Base-by-base conservation (phyloP, 208 protist species). In the Porcisia deanei region DNA sequence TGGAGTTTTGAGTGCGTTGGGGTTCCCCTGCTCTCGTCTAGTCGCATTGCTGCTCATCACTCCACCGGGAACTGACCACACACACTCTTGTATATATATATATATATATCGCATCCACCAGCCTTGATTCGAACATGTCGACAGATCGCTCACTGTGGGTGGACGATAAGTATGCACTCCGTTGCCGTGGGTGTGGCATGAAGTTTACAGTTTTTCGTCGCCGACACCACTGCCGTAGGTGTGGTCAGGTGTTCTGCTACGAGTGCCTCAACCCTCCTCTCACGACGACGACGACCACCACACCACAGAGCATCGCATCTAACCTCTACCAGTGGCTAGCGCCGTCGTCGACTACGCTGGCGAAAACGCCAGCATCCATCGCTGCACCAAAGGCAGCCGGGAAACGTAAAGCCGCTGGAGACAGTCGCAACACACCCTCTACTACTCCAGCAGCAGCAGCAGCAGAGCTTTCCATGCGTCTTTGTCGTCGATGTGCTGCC, bases 211-310 rank as follows among this genome's bases (percentile, higher is more conserved):
- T 91, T n/a, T 65, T 94, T 25, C 79, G 87, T 9, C 87, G 92
- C 18, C 85, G 86, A 9, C 92, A 97, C 73, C 92, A 97, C 75
- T 97, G 92, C 75, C 82, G 92, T 1, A 76, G 88, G 55, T 97
- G 92, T 63, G 92, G 92, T 3, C 91, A 95, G 71, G 81, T 97
- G 2, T 97, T 95, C 70, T 97, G 92, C 71, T 72, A 81, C 54
- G 65, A 86, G 53, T 97, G 92, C 59, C 83, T 97, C 10, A 57
- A 86, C 75, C 70, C 73, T 25, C 69, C 71, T 2, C 47, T 45
- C 25, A 57, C 25, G 16, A n/a, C 30, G 16, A n/a, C 30, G 30
- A 30, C 55, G 14, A 25, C 55, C 30, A 76, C 74, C 3, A 25
- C 57, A 3, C 55, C 63, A 63, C 83, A 75, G 30, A 53, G 71